Evolutionary conservation across 2,329 filamentous ascomycete genomes (phyloP).

Genomic region (Clonostachys chloroleuca): DNA sequence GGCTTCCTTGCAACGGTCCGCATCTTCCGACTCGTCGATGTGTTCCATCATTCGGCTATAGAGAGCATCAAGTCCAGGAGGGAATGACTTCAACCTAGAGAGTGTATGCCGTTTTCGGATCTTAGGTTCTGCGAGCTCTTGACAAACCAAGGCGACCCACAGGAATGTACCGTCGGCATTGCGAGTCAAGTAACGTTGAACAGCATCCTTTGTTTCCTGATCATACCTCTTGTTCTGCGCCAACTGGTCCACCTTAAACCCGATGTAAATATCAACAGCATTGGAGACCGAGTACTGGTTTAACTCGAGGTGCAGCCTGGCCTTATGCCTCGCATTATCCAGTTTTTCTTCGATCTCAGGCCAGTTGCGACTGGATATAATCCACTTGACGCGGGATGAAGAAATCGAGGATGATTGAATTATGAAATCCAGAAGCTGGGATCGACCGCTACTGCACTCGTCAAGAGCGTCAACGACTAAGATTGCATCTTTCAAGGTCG

Average conservation of each 20-base stretch:
- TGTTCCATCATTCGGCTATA: no score
- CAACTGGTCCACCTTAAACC: conserved; percentile 19
- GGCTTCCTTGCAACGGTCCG: no score
- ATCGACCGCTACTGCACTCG: conserved; percentile 24
- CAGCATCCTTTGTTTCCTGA: neutral
- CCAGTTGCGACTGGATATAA: conserved; percentile 37
- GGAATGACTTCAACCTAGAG: no score
- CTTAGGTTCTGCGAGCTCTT: no score
- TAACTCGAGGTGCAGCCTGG: conserved; percentile 24
- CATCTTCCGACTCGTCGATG: no score
- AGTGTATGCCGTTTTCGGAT: no score
- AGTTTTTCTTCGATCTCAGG: conserved; percentile 26
- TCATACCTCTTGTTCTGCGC: conserved; percentile 1
- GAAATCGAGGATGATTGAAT: conserved; percentile 10
- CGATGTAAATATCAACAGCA: conserved; percentile 28
- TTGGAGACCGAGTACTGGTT: conserved; percentile 22
- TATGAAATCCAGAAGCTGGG: conserved; percentile 27
- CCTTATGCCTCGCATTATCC: conserved; percentile 5
- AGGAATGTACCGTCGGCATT: conserved; percentile 2
- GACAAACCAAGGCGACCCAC: no score
- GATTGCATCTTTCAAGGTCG: conserved; percentile 12
- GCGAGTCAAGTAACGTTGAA: conserved; percentile 7
- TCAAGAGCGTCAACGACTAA: conserved; percentile 43
- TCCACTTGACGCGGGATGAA: conserved; percentile 23
- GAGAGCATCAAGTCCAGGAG: no score